Percentiles rank a stretch among this genome's conserved stretches.
Evolutionary conservation across 306 rosid genomes (phyloP).

Genomic region (Dalbergia cultrata): DNA sequence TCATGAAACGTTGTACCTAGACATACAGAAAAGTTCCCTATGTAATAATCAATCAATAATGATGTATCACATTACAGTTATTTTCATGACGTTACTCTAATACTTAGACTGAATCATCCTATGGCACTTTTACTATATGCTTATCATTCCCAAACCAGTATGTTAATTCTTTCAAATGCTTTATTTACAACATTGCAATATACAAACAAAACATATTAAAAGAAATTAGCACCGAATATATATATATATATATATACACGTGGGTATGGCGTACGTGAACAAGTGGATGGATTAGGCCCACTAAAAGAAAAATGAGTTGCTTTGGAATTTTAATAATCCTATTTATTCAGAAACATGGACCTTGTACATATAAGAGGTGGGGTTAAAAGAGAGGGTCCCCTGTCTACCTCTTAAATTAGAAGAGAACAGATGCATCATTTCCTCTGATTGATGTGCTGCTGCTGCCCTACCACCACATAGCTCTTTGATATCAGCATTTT

Average conservation of each 20-base stretch:
- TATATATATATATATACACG: background rate
- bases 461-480: background rate
- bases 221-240: too few species aligned
- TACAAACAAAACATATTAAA: background rate
- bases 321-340: slow-evolving; percentile 1
- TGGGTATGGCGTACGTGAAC: background rate
- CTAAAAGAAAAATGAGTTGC: background rate
- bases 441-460: slow-evolving; percentile 47
- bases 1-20: background rate
- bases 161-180: background rate
- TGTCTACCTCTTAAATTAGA: slow-evolving; percentile 37
- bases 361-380: background rate
- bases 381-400: slow-evolving; percentile 41
- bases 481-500: slow-evolving; percentile 33
- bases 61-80: background rate
- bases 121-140: background rate
- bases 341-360: slow-evolving; percentile 16
- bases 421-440: slow-evolving; percentile 37
- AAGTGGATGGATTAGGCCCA: slow-evolving; percentile 15
- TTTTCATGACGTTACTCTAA: slow-evolving; percentile 10
- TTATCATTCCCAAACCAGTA: background rate
- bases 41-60: background rate
- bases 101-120: background rate
- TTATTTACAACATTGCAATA: background rate
- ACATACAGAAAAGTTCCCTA: background rate